Evolutionary conservation across 805 yeast species (phyloP).

Genomic region (Hanseniaspora clermontiae): DNA sequence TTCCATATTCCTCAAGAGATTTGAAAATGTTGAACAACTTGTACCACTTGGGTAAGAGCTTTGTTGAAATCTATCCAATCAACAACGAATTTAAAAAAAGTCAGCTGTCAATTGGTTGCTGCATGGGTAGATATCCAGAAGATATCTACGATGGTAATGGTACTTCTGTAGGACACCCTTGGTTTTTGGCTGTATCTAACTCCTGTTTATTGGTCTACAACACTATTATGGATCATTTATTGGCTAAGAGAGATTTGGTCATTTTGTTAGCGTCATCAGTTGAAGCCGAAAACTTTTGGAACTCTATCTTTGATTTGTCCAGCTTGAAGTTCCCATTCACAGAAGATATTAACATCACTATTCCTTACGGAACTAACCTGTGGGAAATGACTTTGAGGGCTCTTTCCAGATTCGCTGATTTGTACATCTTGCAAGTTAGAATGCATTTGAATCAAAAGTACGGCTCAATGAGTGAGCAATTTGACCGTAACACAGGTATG

Average conservation of each 20-base stretch:
- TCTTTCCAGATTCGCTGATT: conserved; percentile 12
- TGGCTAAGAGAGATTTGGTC: conserved; percentile 48
- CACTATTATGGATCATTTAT: conserved; percentile 34
- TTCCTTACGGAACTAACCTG: conserved; percentile 9
- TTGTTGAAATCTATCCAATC: conserved; percentile 66
- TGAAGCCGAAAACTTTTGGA: conserved; percentile 11
- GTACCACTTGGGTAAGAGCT: conserved; percentile 46
- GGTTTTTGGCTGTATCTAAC: conserved; percentile 68
- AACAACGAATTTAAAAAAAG: conserved; percentile 37
- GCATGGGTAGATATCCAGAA: conserved; percentile 85
- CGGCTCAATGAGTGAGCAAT: conserved; percentile 82
- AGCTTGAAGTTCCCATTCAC: conserved; percentile 8
- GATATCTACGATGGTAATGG: conserved; percentile 73
- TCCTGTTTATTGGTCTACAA: conserved; percentile 32
- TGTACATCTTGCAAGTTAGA: conserved; percentile 35
- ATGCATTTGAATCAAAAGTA: conserved; percentile 34
- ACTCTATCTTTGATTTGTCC: conserved; percentile 4
- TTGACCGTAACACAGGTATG: conserved; percentile 65
- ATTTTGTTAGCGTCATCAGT: conserved; percentile 3
- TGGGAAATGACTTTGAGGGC: conserved; percentile 12
- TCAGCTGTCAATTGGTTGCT: conserved; percentile 38
- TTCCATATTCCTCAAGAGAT: conserved; percentile 56
- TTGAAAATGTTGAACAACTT: conserved; percentile 50
- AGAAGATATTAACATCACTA: conserved; percentile 1
- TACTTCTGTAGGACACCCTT: conserved; percentile 74